These are phyloP conservation scores for Ormosia emarginata DNA, from an alignment of 306 rosid species.

Conservation along the genomic window DNA sequence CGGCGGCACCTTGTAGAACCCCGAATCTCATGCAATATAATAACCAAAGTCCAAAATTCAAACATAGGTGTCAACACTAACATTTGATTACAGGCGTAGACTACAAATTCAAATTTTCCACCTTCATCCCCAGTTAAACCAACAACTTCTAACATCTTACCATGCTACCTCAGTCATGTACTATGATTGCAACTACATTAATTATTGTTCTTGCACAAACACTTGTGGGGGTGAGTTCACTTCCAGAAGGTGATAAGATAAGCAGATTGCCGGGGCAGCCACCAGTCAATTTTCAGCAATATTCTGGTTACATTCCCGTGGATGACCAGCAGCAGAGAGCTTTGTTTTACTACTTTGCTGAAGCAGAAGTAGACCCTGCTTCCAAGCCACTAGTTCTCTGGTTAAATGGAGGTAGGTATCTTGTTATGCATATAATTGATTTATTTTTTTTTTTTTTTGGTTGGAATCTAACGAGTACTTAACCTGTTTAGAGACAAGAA, in stretches of 20 bases:
- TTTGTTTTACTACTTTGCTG: slow-evolving; percentile 43
- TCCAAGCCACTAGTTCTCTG: slow-evolving; percentile 62
- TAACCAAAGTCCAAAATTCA: too few species aligned
- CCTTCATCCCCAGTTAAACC: not conserved
- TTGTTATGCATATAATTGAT: too few species aligned
- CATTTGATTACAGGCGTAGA: too few species aligned
- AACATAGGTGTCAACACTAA: too few species aligned
- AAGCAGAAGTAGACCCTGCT: slow-evolving; percentile 29
- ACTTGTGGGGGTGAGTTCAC: slow-evolving; percentile 28
- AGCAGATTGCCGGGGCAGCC: slow-evolving; percentile 36
- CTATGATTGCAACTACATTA: slow-evolving; percentile 19
- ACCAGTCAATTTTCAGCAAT: slow-evolving; percentile 30
- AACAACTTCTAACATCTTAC: not conserved
- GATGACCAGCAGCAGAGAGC: slow-evolving; percentile 32
- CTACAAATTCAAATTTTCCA: not conserved
- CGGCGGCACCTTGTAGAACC: too few species aligned
- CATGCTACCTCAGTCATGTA: slow-evolving; percentile 4
- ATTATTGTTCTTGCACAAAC: slow-evolving; percentile 17
- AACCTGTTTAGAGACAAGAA: too few species aligned
- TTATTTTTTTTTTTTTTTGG: not conserved
- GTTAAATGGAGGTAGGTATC: slow-evolving; percentile 50
- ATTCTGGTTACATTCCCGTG: slow-evolving; percentile 27
- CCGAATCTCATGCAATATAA: too few species aligned
- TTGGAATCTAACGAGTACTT: not conserved
- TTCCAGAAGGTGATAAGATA: slow-evolving; percentile 23